phyloP scores from a whole-genome alignment of 768 basidiomycete genomes.

The Termitomyces sp. region DNA sequence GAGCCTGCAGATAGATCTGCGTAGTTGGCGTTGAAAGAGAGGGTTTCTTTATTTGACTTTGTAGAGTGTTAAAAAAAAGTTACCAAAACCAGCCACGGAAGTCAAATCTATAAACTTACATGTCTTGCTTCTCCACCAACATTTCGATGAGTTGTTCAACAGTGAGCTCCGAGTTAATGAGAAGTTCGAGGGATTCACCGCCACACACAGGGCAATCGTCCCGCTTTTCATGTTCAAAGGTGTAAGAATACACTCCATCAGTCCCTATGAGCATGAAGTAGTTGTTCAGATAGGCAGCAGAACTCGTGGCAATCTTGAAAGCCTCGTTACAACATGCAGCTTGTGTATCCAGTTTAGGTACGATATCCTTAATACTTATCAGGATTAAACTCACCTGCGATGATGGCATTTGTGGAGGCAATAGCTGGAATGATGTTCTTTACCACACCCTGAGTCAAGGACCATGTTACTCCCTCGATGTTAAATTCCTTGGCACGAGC shows the following conservation, averaged over 20 bases:
- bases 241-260: conserved; percentile 94
- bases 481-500: conserved; percentile 90
- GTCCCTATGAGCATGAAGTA: conserved; percentile 99
- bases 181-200: conserved; percentile 76
- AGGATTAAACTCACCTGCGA: conserved; percentile 60
- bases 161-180: conserved; percentile 65
- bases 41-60: conserved; percentile 94
- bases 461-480: conserved; percentile 98
- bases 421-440: conserved; percentile 99
- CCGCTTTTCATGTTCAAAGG: conserved; percentile 92
- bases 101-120: conserved; percentile 47
- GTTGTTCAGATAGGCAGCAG: conserved; percentile 91
- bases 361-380: background rate
- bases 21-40: conserved; percentile 74
- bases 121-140: conserved; percentile 81
- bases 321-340: conserved; percentile 99
- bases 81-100: background rate
- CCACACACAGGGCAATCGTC: conserved; percentile 97
- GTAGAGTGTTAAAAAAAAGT: conserved; percentile 1
- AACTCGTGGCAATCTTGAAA: conserved; percentile 96
- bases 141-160: conserved; percentile 87
- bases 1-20: conserved; percentile 90
- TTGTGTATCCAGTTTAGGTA: conserved; percentile 21
- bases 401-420: conserved; percentile 97
- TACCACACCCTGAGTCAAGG: conserved; percentile 95